Evolutionary conservation across 2,329 filamentous ascomycete species (phyloP), one percentile per base, ranked within the genome.

Genomic region (Phyllosticta citriasiana): DNA sequence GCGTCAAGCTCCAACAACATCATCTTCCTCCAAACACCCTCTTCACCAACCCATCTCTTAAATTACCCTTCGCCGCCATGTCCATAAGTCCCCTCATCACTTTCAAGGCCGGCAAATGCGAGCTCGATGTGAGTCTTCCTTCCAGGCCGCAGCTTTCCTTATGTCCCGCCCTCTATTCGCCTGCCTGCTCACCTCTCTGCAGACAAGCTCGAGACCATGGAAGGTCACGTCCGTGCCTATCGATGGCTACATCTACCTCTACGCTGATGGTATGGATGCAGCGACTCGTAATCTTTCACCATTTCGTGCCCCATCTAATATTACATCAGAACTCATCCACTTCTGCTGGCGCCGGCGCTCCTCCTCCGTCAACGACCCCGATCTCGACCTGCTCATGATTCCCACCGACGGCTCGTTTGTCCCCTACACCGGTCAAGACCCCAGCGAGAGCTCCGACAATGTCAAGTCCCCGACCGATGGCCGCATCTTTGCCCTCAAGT

Each of bases 311-410:
- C 19, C 19, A 35, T 26, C 50, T 61, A 35, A 72, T 56, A 51
- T 8, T 16, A 27, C 53, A 53, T n/a, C 66, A 91, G 88, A 97
- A 58, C 84, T 99, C 63, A 82, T 96, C 64, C 92, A 97, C 79
- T 96, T 99, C 78, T 97, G 92, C 83, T 99, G 95, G 95, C 88
- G 92, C 66, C 86, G 89, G 69, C 88, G 94, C 66, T 82, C 80
- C 66, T 83, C 84, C 62, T 79, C 86, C 24, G 76, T 90, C 66
- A 84, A 88, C 65, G 78, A 88, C 63, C 88, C 92, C 62, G 88
- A 94, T 63, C 78, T 96, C 65, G 92, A 99, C 72, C 83, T 99
- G 47, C 85, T 97, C 69, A 97, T 97, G 89, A 87, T 99, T 58
- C 93, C 94, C 24, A 82, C 83, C 59, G 95, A 99, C 73, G 90